phyloP scores from a whole-genome alignment of 495 filamentous ascomycete genomes.

The Rostrohypoxylon terebratum region DNA sequence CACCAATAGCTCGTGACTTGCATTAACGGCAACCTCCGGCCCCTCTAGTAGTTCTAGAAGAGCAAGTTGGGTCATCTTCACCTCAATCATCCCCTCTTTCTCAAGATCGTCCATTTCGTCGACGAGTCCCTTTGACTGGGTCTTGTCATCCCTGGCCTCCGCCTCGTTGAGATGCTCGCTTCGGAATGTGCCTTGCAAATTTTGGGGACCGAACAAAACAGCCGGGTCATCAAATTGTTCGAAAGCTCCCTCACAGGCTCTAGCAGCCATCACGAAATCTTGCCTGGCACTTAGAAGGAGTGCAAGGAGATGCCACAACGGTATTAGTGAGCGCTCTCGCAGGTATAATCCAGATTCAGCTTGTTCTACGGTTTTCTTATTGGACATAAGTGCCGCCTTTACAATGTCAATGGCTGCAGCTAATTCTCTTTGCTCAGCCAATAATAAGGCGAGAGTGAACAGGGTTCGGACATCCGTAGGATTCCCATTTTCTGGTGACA shows the following conservation, averaged over 20 bases:
- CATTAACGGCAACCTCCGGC: conserved; percentile 83
- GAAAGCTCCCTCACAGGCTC: conserved; percentile 88
- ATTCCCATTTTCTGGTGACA: conserved; percentile 71
- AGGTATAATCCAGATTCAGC: conserved; percentile 56
- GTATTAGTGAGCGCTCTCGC: conserved; percentile 69
- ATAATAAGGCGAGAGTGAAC: conserved; percentile 80
- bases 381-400: conserved; percentile 66
- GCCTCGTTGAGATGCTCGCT: conserved; percentile 67
- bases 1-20: conserved; percentile 82
- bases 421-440: conserved; percentile 84
- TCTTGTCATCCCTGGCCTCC: conserved; percentile 52
- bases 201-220: conserved; percentile 65
- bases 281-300: conserved; percentile 87
- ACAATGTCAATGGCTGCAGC: conserved; percentile 80
- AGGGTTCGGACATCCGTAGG: conserved; percentile 74
- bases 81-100: conserved; percentile 83
- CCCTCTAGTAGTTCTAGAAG: conserved; percentile 86
- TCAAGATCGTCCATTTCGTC: conserved; percentile 81
- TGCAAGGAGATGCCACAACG: conserved; percentile 87
- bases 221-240: conserved; percentile 79
- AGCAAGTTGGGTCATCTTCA: conserved; percentile 93
- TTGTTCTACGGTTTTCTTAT: conserved; percentile 52
- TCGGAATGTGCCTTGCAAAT: conserved; percentile 58
- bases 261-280: conserved; percentile 81
- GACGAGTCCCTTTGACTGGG: conserved; percentile 64